Evolutionary conservation across 208 protist genomes (phyloP), one percentile per base, ranked within the genome.

Genomic region (Herpetomonas tarakana): DNA sequence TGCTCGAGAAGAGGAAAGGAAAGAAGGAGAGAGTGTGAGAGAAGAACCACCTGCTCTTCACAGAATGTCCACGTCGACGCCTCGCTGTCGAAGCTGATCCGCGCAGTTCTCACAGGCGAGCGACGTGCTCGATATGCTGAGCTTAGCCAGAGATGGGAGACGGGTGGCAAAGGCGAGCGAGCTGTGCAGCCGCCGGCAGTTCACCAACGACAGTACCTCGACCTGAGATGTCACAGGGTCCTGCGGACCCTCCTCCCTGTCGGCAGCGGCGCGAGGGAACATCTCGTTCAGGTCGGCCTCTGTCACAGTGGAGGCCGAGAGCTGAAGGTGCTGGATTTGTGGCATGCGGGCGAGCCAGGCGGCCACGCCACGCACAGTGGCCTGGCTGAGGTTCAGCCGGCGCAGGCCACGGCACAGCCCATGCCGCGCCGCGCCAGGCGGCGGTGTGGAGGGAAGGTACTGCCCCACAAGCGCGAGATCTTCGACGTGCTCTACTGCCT

Each of bases 291-390:
- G 58, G 12, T 74, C 55, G 18, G 38, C 63, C 0, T 65, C 83
- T 1, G 67, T 85, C 24, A 91, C 44, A 21, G 63, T 71, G 1
- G 74, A 79, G n/a, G 54, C 38, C 52, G 81, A 55, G 22, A 91
- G 70, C 27, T 56, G 66, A 1, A 87, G 52, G 31, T 71, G 30
- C 55, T 60, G 29, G 18, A 87, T 27, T 21, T 27, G 57, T 6
- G 45, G 51, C 28, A 72, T 67, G 2, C 51, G 44, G 47, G 26
- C 64, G 45, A 91, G 58, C 83, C 76, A 86, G 24, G 47, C 46
- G 14, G 35, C 35, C 45, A 75, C 63, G 22, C 58, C 58, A 18
- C 50, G 3, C 14, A 81, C 27, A 3, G 25, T 51, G 24, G 50
- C 26, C 39, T 68, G 53, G 26, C 31, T 64, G 3, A 78, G 67